Conservation (phyloP, 495 filamentous ascomycete species). For the Neurospora africana region DNA sequence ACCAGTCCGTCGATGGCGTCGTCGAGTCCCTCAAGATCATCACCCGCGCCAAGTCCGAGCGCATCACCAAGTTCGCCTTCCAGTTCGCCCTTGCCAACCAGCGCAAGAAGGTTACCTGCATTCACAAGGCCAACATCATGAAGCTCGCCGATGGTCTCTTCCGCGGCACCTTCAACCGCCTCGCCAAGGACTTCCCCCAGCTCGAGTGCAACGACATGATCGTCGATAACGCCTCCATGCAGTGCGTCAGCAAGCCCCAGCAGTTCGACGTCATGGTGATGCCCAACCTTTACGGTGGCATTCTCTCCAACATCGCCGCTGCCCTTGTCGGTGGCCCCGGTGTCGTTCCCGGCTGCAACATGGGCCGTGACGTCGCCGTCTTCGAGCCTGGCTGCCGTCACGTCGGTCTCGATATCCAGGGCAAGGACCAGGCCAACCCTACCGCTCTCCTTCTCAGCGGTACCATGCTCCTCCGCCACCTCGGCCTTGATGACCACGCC, state of each 20-base stretch:
- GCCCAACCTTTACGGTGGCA: conserved; percentile 98
- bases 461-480: conserved; percentile 90
- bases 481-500: conserved; percentile 93
- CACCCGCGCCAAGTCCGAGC: conserved; percentile 95
- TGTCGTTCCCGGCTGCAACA: conserved; percentile 97
- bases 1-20: conserved; percentile 92
- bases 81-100: conserved; percentile 96
- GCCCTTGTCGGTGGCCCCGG: conserved; percentile 97
- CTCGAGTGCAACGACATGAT: conserved; percentile 98
- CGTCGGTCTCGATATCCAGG: conserved; percentile 97
- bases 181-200: conserved; percentile 87
- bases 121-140: conserved; percentile 99
- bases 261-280: conserved; percentile 99
- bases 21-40: conserved; percentile 99
- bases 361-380: conserved; percentile 95
- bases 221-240: conserved; percentile 99
- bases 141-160: conserved; percentile 98
- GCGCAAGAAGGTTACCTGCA: conserved; percentile 96
- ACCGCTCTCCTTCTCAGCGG: conserved; percentile 90
- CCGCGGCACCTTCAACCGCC: conserved; percentile 88
- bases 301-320: conserved; percentile 96
- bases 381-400: conserved; percentile 98
- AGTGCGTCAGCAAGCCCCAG: conserved; percentile 88
- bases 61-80: conserved; percentile 97
- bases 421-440: conserved; percentile 97